Conservation (phyloP, 768 basidiomycete genomes). For the Pisolithus microcarpus region DNA sequence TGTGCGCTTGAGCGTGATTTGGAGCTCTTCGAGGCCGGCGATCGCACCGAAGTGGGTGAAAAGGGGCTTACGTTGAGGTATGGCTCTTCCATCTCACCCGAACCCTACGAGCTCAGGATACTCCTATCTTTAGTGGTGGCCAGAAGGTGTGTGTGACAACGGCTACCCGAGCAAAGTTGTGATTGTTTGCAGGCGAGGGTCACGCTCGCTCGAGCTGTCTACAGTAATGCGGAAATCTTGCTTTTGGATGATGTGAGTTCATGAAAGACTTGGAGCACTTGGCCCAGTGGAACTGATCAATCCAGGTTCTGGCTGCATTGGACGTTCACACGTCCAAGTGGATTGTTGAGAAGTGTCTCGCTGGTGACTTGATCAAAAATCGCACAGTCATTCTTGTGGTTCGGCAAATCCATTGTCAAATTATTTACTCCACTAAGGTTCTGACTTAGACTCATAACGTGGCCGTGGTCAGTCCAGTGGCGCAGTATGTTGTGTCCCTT, state of each 20-base stretch:
- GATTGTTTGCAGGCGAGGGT: conserved; percentile 34
- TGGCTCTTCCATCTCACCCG: not conserved
- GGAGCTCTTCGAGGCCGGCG: conserved; percentile 48
- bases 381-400: conserved; percentile 51
- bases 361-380: conserved; percentile 38
- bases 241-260: conserved; percentile 59
- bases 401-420: conserved; percentile 8
- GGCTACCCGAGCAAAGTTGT: not conserved
- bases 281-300: not conserved
- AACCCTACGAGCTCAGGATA: not conserved
- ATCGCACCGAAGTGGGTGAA: conserved; percentile 65
- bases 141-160: conserved; percentile 38
- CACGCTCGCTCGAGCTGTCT: conserved; percentile 52
- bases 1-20: conserved; percentile 40
- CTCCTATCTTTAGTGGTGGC: conserved; percentile 33
- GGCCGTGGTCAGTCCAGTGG: conserved; percentile 18
- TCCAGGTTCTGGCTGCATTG: conserved; percentile 43
- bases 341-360: conserved; percentile 43
- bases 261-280: not conserved
- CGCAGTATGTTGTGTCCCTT: conserved; percentile 44
- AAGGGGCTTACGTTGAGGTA: conserved; percentile 53
- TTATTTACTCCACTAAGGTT: not conserved
- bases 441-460: conserved; percentile 27
- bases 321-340: conserved; percentile 49
- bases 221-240: conserved; percentile 53